A percentile compares a stretch with the other conserved stretches of the same genome.
Conservation (phyloP, 163 green algal genomes). For the Chlorella variabilis region DNA sequence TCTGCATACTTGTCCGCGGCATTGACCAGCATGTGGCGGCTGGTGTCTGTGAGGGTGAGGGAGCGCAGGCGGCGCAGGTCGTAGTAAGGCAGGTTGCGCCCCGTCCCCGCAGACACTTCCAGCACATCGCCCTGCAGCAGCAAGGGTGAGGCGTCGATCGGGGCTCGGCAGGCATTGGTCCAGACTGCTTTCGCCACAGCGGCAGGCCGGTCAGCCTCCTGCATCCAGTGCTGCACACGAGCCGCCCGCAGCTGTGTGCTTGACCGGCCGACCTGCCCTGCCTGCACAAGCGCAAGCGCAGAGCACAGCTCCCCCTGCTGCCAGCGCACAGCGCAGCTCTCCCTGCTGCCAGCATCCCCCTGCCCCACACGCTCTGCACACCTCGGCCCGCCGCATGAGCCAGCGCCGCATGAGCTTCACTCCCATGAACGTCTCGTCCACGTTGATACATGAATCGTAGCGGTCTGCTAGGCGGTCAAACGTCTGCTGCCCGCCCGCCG, state of each 20-base stretch:
- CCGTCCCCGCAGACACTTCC: slow-evolving; percentile 86
- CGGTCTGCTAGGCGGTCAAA: slow-evolving; percentile 61
- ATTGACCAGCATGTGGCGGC: slow-evolving; percentile 69
- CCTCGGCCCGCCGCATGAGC: slow-evolving; percentile 61
- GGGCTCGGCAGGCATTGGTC: no score
- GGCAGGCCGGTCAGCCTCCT: no score
- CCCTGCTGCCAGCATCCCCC: no score
- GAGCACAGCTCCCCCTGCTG: neutral
- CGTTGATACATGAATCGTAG: slow-evolving; percentile 68
- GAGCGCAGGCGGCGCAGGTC: slow-evolving; percentile 26
- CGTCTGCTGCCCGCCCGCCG: neutral
- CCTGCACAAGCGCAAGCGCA: no score
- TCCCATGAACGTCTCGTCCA: slow-evolving; percentile 71
- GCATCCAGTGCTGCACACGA: no score
- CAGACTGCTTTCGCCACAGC: no score
- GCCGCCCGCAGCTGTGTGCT: neutral
- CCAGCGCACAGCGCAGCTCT: neutral
- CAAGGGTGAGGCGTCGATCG: neutral
- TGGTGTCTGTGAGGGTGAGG: slow-evolving; percentile 72
- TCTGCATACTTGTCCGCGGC: slow-evolving; percentile 57
- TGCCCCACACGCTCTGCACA: no score
- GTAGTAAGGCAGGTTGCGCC: slow-evolving; percentile 84
- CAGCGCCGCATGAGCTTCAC: slow-evolving; percentile 68
- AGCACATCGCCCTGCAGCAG: slow-evolving; percentile 74
- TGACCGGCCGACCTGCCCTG: no score